phyloP scores from a whole-genome alignment of 352 stramenopile species.

The Pelagophyceae sp. region DNA sequence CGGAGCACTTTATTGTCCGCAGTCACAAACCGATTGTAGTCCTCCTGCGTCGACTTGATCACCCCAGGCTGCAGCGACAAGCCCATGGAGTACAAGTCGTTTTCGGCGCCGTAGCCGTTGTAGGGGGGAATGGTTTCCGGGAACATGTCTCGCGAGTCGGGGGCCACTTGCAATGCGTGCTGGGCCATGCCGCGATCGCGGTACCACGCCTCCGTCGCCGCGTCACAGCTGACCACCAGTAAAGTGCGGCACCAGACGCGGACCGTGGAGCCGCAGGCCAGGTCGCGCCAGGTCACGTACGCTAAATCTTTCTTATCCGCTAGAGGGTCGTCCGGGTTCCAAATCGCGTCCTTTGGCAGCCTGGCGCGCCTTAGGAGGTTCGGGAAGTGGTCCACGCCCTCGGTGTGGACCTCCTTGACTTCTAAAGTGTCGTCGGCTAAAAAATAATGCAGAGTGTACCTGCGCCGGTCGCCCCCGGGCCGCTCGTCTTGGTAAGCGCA shows the following conservation, averaged over 20 bases:
- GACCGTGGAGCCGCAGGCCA: constrained; percentile 69
- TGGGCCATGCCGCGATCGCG: constrained; percentile 67
- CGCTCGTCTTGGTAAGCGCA: constrained; percentile 80
- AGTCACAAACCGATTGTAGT: constrained; percentile 54
- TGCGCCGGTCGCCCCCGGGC: constrained; percentile 62
- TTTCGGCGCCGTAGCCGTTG: constrained; percentile 55
- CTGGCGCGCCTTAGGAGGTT: constrained; percentile 67
- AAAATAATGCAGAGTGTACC: constrained; percentile 81
- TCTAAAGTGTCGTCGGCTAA: constrained; percentile 79
- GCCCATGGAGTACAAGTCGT: constrained; percentile 48
- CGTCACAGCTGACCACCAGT: constrained; percentile 76
- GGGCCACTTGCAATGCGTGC: constrained; percentile 24
- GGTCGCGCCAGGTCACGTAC: constrained; percentile 53
- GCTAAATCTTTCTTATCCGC: constrained; percentile 23
- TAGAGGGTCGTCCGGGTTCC: constrained; percentile 28
- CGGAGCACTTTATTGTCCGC: constrained; percentile 42
- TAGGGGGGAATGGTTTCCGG: constrained; percentile 35
- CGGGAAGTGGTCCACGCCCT: constrained; percentile 53
- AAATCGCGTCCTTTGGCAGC: constrained; percentile 42
- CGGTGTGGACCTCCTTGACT: constrained; percentile 60
- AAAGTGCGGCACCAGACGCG: constrained; percentile 67
- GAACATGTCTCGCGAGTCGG: constrained; percentile 14
- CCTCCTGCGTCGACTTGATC: constrained; percentile 40
- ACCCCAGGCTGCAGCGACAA: constrained; percentile 35
- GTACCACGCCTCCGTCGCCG: constrained; percentile 78